Evolutionary conservation across 768 basidiomycete genomes (phyloP).

Genomic region (Kwoniella shandongensis): DNA sequence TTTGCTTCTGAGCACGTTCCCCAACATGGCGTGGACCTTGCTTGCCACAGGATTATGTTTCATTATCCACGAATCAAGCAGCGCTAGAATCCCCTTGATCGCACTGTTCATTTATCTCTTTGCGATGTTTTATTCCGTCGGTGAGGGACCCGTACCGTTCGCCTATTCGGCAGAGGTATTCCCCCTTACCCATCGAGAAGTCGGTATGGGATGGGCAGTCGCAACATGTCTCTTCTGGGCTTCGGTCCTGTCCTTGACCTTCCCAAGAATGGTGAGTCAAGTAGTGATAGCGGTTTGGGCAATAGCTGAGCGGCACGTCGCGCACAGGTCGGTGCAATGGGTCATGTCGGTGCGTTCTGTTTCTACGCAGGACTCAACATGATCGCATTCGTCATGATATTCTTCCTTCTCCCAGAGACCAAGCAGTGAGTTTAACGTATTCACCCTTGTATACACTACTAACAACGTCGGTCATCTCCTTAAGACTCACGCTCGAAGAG

Average conservation of each 20-base stretch:
- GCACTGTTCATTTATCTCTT: conserved; percentile 50
- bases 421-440: conserved; percentile 8
- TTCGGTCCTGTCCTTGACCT: conserved; percentile 48
- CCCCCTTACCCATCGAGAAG: conserved; percentile 75
- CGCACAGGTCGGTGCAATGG: conserved; percentile 60
- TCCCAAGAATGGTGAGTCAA: conserved; percentile 62
- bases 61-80: conserved; percentile 5
- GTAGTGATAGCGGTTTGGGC: not conserved
- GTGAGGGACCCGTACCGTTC: conserved; percentile 86
- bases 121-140: conserved; percentile 53
- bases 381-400: conserved; percentile 40
- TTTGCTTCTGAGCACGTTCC: conserved; percentile 75
- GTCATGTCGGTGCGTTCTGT: conserved; percentile 69
- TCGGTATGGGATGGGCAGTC: conserved; percentile 73
- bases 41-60: conserved; percentile 48
- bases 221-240: conserved; percentile 53
- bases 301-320: no score
- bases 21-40: conserved; percentile 66
- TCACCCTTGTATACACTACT: not conserved
- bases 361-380: conserved; percentile 59
- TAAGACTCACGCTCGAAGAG: conserved; percentile 42
- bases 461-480: not conserved
- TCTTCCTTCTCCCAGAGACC: conserved; percentile 44
- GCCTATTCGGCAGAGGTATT: conserved; percentile 61
- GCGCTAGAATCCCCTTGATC: conserved; percentile 57